Conservation (phyloP, 345 rosid genomes). For the Viola odorata region DNA sequence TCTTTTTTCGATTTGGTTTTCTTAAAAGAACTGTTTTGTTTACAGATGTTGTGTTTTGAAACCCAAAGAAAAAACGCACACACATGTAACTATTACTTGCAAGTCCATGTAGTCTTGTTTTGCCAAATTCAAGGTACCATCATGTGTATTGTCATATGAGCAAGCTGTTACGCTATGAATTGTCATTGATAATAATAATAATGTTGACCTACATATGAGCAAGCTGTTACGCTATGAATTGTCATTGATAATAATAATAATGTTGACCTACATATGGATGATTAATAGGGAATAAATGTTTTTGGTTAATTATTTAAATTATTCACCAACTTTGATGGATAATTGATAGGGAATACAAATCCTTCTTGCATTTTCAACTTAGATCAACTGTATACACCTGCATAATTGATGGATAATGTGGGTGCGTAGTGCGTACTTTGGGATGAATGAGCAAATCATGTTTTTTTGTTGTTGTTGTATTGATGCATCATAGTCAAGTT, state of each 20-base stretch:
- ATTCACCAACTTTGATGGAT: background rate
- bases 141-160: constrained; percentile 6
- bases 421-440: no score
- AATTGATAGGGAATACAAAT: background rate
- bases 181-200: background rate
- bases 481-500: no score
- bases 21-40: background rate
- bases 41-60: constrained; percentile 1
- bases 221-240: background rate
- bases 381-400: background rate
- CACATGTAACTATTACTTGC: background rate
- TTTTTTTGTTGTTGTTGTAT: no score
- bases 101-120: constrained; percentile 1
- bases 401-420: background rate
- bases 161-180: constrained; percentile 1
- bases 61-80: background rate
- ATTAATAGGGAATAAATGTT: no score
- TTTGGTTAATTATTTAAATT: background rate
- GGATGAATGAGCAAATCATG: no score
- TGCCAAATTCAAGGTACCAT: constrained; percentile 15
- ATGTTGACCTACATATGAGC: constrained; percentile 1
- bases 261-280: constrained; percentile 5
- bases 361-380: constrained; percentile 1
- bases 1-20: background rate
- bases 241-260: background rate